A percentile compares a stretch with the other conserved stretches of the same genome.
Evolutionary conservation across 1,284 basidiomycete species (phyloP).

Genomic region (Boletus semigastroideus): DNA sequence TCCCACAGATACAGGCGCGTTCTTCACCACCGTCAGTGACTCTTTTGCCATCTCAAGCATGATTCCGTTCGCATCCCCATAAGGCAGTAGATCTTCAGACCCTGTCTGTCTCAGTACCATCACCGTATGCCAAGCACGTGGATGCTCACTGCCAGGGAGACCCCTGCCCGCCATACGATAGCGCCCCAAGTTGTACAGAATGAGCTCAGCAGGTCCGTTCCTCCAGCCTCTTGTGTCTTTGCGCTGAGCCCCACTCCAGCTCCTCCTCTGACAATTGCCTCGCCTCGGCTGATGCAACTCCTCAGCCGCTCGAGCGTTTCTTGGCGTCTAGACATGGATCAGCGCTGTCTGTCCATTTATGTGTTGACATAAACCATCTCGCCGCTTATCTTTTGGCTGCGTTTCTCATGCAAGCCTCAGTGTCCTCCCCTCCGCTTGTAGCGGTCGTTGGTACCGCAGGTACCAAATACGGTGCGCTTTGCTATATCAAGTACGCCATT

Average conservation of each 20-base stretch:
- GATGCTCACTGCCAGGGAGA: constrained; percentile 28
- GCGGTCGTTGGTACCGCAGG: constrained; percentile 31
- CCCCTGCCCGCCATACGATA: constrained; percentile 32
- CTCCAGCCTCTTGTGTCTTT: constrained; percentile 29
- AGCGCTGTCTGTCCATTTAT: neutral
- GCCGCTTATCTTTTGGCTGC: neutral
- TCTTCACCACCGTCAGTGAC: constrained; percentile 28
- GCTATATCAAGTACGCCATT: constrained; percentile 22
- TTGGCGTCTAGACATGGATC: constrained; percentile 21
- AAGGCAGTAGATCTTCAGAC: constrained; percentile 34
- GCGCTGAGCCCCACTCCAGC: constrained; percentile 32
- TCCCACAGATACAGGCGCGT: constrained; percentile 29
- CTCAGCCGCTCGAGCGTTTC: constrained; percentile 15
- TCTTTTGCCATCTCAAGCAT: constrained; percentile 33
- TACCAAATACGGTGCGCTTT: constrained; percentile 28
- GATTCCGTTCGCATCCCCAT: constrained; percentile 33
- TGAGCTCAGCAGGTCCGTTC: constrained; percentile 29
- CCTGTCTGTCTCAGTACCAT: constrained; percentile 14
- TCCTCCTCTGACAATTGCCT: constrained; percentile 29
- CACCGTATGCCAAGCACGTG: neutral
- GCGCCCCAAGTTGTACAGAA: constrained; percentile 34
- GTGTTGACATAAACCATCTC: constrained; percentile 15
- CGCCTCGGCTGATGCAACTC: constrained; percentile 13
- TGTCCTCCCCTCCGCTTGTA: constrained; percentile 17
- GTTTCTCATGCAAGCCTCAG: neutral